Evolutionary conservation across 2,329 filamentous ascomycete genomes (phyloP), one percentile per base, ranked within the genome.

Genomic region (Fusarium napiforme): DNA sequence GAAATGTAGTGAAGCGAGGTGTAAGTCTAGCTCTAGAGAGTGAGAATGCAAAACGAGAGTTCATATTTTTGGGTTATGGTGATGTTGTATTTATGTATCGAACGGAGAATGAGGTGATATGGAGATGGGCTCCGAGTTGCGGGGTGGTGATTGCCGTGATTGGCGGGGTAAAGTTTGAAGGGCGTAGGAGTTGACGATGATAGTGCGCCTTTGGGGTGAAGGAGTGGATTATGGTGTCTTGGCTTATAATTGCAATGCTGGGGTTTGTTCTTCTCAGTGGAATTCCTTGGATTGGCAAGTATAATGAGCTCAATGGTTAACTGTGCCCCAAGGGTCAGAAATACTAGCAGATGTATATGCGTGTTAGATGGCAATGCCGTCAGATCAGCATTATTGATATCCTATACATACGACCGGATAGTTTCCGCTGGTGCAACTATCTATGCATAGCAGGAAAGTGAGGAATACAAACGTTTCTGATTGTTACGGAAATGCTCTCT

Each of bases 11-110:
- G 46, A 63, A 37, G 21, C 53, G 67, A 30, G 69, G 58, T 10
- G 49, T 5, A 7, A 34, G 39, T 62, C 47, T 58, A 40, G 59
- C 50, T 49, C 60, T 70, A 30, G 64, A 32, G 30, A 74, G 49
- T 39, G 60, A 68, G 8, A 64, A 30, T 53, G 58, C 39, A 56
- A 76, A 46, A 53, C 72, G 72, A 28, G 72, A 73, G 39, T 62
- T 61, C 72, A 74, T 74, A 61, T 26, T 42, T 34, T 37, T 42
- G 26, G 40, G n/a, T 42, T 36, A 36, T 30, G 23, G 21, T 36
- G 36, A 30, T 40, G 60, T 43, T 34, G 21, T 60, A 40, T 43
- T 55, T 72, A 61, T 72, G 26, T 67, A 72, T 58, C 26, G 28
- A 18, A 32, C 16, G 14, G 18, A 14, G 23, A n/a, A 21, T 53